phyloP scores from a whole-genome alignment of 495 filamentous ascomycete genomes.

The Xylaria scruposa region DNA sequence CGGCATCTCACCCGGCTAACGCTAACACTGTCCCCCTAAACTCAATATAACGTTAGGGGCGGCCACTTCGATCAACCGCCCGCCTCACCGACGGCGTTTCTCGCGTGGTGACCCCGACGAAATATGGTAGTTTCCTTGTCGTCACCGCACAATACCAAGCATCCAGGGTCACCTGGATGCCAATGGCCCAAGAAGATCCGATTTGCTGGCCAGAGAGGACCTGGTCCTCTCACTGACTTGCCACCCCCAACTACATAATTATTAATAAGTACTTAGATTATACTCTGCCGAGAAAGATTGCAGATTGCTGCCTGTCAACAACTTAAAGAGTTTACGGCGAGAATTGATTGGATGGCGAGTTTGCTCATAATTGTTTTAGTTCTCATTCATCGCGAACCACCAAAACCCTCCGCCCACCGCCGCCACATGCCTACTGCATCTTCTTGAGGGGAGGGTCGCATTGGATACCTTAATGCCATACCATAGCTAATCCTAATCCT shows the following conservation, averaged over 20 bases:
- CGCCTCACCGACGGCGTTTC: conserved; percentile 16
- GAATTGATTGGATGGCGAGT: conserved; percentile 7
- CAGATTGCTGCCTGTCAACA: not conserved
- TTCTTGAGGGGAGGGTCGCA: conserved; percentile 7
- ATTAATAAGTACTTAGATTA: not conserved
- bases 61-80: not conserved
- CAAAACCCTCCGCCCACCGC: not conserved
- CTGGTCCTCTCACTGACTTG: not conserved
- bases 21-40: conserved; percentile 13
- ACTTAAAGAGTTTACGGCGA: not conserved
- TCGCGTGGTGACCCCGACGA: not conserved
- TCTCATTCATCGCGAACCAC: not conserved
- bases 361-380: not conserved
- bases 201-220: not conserved
- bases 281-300: not conserved
- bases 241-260: conserved; percentile 14
- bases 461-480: conserved; percentile 7
- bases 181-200: not conserved
- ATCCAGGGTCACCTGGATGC: not conserved
- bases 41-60: conserved; percentile 5
- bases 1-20: conserved; percentile 19
- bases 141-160: not conserved
- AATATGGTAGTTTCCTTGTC: not conserved
- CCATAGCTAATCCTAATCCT: not conserved
- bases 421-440: not conserved